Percentiles rank a stretch among this genome's conserved stretches.
These are phyloP conservation scores for Pythium insidiosum DNA, from an alignment of 352 stramenopile species.

Conservation along the genomic window DNA sequence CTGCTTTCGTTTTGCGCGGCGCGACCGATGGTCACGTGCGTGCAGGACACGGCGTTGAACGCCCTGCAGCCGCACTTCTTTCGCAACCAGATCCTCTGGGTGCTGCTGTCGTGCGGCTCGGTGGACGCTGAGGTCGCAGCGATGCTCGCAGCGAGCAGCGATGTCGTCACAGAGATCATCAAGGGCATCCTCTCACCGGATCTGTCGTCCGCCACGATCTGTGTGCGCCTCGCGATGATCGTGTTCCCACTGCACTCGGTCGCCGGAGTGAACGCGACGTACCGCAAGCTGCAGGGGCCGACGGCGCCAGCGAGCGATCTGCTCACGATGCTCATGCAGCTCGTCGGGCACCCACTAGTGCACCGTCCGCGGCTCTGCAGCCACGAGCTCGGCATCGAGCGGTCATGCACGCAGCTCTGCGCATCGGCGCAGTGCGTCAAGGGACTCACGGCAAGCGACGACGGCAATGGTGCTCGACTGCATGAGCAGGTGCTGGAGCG, in stretches of 20 bases:
- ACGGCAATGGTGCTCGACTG: slow-evolving; percentile 13
- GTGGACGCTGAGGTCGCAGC: slow-evolving; percentile 47
- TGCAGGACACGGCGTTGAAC: slow-evolving; percentile 12
- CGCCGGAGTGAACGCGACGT: slow-evolving; percentile 42
- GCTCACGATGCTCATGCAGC: slow-evolving; percentile 32
- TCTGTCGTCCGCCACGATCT: slow-evolving; percentile 60
- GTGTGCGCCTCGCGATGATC: slow-evolving; percentile 78
- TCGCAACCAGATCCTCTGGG: slow-evolving; percentile 69
- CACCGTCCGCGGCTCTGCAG: slow-evolving; percentile 60
- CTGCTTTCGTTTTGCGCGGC: slow-evolving; percentile 53
- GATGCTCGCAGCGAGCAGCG: slow-evolving; percentile 44
- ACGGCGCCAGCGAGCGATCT: slow-evolving; percentile 32
- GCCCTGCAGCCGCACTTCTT: slow-evolving; percentile 48
- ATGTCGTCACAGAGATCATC: slow-evolving; percentile 56
- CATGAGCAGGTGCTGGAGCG: slow-evolving; percentile 36
- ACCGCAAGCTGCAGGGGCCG: slow-evolving; percentile 7
- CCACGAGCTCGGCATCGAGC: slow-evolving; percentile 77
- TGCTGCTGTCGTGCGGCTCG: slow-evolving; percentile 64
- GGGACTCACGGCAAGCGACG: slow-evolving; percentile 17
- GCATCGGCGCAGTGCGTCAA: slow-evolving; percentile 63
- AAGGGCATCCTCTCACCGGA: slow-evolving; percentile 51
- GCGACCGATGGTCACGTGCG: not conserved
- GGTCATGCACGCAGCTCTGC: slow-evolving; percentile 52
- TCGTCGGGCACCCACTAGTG: slow-evolving; percentile 57
- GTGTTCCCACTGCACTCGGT: slow-evolving; percentile 76